Percentiles rank a stretch among this genome's conserved stretches.
Evolutionary conservation across 805 yeast species (phyloP).

Genomic region (Saccharomycopsis olivae): DNA sequence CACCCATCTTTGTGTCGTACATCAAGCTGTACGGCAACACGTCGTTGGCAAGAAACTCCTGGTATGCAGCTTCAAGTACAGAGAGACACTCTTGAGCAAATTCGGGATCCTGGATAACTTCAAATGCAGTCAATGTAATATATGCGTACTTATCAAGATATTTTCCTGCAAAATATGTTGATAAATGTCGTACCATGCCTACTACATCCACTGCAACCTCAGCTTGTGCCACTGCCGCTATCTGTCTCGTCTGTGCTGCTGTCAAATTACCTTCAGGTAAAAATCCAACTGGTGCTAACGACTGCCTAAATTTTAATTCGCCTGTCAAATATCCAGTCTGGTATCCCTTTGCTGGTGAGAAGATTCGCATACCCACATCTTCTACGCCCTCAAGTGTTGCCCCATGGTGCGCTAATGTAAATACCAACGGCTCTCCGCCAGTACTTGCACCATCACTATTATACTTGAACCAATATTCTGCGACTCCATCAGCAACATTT

Average conservation of each 20-base stretch:
- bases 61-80: conserved; percentile 30
- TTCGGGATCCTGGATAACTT: conserved; percentile 29
- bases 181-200: conserved; percentile 26
- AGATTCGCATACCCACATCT: too few species aligned
- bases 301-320: conserved; percentile 7
- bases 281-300: conserved; percentile 25
- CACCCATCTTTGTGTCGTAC: conserved; percentile 40
- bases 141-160: conserved; percentile 41
- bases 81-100: conserved; percentile 25
- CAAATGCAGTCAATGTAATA: conserved; percentile 35
- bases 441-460: conserved; percentile 38
- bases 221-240: conserved; percentile 36
- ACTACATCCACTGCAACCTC: conserved; percentile 32
- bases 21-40: conserved; percentile 35
- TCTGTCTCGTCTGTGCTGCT: conserved; percentile 27
- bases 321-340: conserved; percentile 36
- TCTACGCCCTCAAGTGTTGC: too few species aligned
- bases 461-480: conserved; percentile 39
- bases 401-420: conserved; percentile 44
- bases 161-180: conserved; percentile 35
- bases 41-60: conserved; percentile 27
- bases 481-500: conserved; percentile 34
- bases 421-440: conserved; percentile 28
- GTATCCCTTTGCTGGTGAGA: conserved; percentile 39
- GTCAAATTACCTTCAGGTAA: conserved; percentile 7